Conservation (phyloP, 208 protist species). For the Trypanosoma congolense region DNA sequence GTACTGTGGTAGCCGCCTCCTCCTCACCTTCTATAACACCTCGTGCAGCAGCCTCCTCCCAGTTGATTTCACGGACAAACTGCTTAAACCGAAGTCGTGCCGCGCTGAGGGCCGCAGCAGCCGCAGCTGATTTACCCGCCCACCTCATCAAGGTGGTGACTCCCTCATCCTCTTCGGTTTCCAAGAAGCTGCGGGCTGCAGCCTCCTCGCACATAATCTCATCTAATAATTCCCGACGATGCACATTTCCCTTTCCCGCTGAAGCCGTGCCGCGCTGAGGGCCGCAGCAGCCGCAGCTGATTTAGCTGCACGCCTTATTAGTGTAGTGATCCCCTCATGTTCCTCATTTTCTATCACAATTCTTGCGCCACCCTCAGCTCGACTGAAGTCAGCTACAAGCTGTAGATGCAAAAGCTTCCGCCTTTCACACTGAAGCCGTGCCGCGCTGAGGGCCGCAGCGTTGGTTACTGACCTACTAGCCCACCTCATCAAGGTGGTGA, state of each 20-base stretch:
- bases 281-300: background rate
- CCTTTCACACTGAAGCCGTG: background rate
- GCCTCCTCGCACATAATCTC: slow-evolving; percentile 1
- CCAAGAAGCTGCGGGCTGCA: background rate
- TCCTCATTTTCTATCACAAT: background rate
- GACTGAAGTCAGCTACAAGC: background rate
- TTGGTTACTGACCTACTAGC: background rate
- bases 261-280: background rate
- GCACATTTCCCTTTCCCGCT: too few relatives aligned
- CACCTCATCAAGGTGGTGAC: background rate
- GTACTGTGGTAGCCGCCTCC: background rate
- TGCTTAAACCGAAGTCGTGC: background rate
- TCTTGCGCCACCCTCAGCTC: background rate
- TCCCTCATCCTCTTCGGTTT: slow-evolving; percentile 7
- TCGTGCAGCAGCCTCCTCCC: background rate
- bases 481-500: background rate
- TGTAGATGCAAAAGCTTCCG: too few relatives aligned
- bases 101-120: background rate
- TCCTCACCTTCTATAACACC: slow-evolving; percentile 1
- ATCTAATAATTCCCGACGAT: background rate
- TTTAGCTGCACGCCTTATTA: background rate
- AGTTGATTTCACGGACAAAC: background rate
- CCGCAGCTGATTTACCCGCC: background rate
- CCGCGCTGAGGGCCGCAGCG: background rate
- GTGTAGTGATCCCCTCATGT: background rate